Percentiles rank a stretch among this genome's conserved stretches.
Evolutionary conservation across 768 basidiomycete species (phyloP).

Genomic region (Hortiboletus campestris): DNA sequence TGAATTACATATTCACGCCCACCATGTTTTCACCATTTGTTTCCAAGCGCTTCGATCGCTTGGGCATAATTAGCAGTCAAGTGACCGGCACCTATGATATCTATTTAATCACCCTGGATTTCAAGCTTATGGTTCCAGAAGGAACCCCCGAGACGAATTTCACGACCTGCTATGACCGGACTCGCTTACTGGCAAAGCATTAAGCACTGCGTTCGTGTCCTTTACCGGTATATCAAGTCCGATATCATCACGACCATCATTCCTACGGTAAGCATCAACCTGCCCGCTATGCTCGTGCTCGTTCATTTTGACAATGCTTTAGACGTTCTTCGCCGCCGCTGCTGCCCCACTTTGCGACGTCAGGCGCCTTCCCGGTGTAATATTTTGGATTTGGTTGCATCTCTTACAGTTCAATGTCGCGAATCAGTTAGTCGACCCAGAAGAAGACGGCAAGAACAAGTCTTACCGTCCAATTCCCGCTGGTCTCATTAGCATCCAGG

Average conservation of each 20-base stretch:
- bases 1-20: constrained; percentile 9
- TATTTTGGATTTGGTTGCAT: constrained; percentile 48
- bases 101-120: constrained; percentile 21
- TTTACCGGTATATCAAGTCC: constrained; percentile 26
- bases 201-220: constrained; percentile 9
- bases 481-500: constrained; percentile 37
- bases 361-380: constrained; percentile 24
- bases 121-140: not conserved
- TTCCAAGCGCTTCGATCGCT: constrained; percentile 4
- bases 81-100: not conserved
- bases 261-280: constrained; percentile 20
- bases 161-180: constrained; percentile 22
- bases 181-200: constrained; percentile 11
- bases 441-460: constrained; percentile 45
- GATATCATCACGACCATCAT: constrained; percentile 28
- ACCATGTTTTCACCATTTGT: not conserved
- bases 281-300: not conserved
- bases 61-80: constrained; percentile 2
- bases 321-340: constrained; percentile 36
- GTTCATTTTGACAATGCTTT: not conserved
- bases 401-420: constrained; percentile 44
- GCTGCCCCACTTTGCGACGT: constrained; percentile 33
- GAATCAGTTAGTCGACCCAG: constrained; percentile 41
- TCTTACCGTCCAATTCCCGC: constrained; percentile 46
- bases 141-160: constrained; percentile 9